phyloP scores from a whole-genome alignment of 139 green algal species.

The Chlorella vulgaris region DNA sequence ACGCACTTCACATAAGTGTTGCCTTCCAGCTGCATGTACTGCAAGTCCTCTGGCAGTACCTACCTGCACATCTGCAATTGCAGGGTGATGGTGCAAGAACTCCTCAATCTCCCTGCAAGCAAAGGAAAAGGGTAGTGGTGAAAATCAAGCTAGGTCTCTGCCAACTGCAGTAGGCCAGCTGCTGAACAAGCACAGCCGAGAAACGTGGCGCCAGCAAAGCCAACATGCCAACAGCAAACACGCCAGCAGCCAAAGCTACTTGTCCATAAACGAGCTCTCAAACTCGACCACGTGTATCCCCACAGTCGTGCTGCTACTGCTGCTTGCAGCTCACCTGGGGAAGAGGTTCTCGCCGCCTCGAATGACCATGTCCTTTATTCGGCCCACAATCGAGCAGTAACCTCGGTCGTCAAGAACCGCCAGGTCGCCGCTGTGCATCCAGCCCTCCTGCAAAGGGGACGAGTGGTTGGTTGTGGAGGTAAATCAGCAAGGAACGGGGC shows the following conservation, averaged over 20 bases:
- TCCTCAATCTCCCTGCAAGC: conserved; percentile 41
- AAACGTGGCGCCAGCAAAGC: too few species aligned
- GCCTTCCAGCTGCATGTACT: not conserved
- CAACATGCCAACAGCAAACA: too few species aligned
- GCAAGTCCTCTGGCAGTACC: not conserved
- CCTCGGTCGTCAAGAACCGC: conserved; percentile 28
- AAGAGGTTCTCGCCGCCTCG: conserved; percentile 19
- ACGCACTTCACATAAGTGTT: too few species aligned
- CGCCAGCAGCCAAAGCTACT: too few species aligned
- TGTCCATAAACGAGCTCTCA: too few species aligned
- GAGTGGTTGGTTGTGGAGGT: too few species aligned
- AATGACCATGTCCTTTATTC: conserved; percentile 51
- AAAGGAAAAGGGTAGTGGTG: not conserved
- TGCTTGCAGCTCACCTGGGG: not conserved
- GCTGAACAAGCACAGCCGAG: too few species aligned
- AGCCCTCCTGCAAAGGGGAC: conserved; percentile 32
- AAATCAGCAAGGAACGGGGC: too few species aligned
- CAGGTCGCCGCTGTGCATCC: conserved; percentile 48
- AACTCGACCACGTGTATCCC: too few species aligned
- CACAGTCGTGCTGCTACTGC: not conserved
- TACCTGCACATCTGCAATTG: conserved; percentile 35
- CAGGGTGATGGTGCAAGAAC: conserved; percentile 34
- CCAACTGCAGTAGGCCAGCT: too few species aligned
- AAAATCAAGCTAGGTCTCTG: too few species aligned
- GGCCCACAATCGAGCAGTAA: conserved; percentile 46